These are phyloP conservation scores for Albatrellus ellisii DNA, from an alignment of 768 basidiomycete species.

Conservation along the genomic window DNA sequence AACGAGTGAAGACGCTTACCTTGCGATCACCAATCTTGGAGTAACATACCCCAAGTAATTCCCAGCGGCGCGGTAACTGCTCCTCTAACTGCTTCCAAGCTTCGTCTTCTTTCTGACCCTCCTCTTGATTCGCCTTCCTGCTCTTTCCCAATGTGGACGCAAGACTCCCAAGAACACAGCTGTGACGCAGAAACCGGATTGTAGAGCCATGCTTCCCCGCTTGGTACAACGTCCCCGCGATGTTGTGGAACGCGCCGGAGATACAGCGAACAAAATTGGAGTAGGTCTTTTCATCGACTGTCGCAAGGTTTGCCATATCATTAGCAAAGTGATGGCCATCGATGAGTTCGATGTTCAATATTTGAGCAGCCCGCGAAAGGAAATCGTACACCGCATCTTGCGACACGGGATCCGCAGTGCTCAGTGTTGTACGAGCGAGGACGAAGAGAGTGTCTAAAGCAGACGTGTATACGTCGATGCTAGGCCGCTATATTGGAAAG, in stretches of 20 bases:
- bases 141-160: slow-evolving; percentile 18
- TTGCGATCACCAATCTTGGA: slow-evolving; percentile 65
- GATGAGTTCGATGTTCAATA: slow-evolving; percentile 14
- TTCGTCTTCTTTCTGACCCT: slow-evolving; percentile 19
- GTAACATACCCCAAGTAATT: slow-evolving; percentile 69
- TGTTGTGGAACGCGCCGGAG: slow-evolving; percentile 58
- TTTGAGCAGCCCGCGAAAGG: slow-evolving; percentile 29
- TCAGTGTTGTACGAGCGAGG: slow-evolving; percentile 33
- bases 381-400: slow-evolving; percentile 33
- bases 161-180: slow-evolving; percentile 44
- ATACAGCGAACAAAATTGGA: slow-evolving; percentile 56
- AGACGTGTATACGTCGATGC: slow-evolving; percentile 26
- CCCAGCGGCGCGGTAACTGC: slow-evolving; percentile 62
- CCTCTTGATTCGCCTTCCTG: neutral
- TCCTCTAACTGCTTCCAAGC: slow-evolving; percentile 48
- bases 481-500: slow-evolving; percentile 10
- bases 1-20: too few relatives aligned
- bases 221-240: slow-evolving; percentile 61
- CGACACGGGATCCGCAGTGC: slow-evolving; percentile 28
- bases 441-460: slow-evolving; percentile 42
- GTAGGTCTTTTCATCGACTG: slow-evolving; percentile 1
- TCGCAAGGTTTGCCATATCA: neutral
- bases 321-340: neutral
- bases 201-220: slow-evolving; percentile 46
- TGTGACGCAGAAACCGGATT: slow-evolving; percentile 50